Conservation (phyloP, 768 basidiomycete species). For the Tulasnella calospora region DNA sequence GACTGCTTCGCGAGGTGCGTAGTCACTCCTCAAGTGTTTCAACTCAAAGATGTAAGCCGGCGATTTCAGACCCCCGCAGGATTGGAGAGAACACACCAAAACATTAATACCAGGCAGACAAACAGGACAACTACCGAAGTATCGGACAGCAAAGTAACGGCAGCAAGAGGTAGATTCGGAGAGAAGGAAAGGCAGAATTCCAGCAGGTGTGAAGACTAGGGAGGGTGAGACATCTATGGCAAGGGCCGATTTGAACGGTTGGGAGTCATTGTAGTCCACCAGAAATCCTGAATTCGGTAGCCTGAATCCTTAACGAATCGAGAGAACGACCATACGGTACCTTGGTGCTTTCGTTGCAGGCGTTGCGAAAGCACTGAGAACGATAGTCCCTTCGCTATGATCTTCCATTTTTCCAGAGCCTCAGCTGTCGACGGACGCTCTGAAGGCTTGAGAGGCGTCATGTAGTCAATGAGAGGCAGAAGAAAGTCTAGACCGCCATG, state of each 20-base stretch:
- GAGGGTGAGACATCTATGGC: not conserved
- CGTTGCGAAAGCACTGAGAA: not conserved
- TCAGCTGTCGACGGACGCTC: conserved; percentile 10
- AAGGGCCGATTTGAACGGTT: not conserved
- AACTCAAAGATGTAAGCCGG: too few relatives aligned
- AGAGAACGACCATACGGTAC: not conserved
- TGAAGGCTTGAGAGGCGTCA: not conserved
- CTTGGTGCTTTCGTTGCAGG: not conserved
- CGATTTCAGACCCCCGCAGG: too few relatives aligned
- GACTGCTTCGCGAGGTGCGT: too few relatives aligned
- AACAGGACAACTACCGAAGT: too few relatives aligned
- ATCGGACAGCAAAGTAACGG: too few relatives aligned
- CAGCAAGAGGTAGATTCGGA: too few relatives aligned
- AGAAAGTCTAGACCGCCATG: not conserved
- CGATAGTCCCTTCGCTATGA: not conserved
- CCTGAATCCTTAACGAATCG: conserved; percentile 3
- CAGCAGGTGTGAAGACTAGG: too few relatives aligned
- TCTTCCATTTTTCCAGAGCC: conserved; percentile 4
- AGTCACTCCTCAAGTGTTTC: too few relatives aligned
- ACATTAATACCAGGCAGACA: too few relatives aligned
- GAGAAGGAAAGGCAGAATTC: too few relatives aligned
- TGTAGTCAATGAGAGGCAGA: conserved; percentile 11
- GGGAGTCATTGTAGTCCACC: not conserved
- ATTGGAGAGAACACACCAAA: too few relatives aligned
- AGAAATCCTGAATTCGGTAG: not conserved